These are phyloP conservation scores for Aspergillus sparsus DNA, from an alignment of 495 filamentous ascomycete genomes.

Conservation along the genomic window DNA sequence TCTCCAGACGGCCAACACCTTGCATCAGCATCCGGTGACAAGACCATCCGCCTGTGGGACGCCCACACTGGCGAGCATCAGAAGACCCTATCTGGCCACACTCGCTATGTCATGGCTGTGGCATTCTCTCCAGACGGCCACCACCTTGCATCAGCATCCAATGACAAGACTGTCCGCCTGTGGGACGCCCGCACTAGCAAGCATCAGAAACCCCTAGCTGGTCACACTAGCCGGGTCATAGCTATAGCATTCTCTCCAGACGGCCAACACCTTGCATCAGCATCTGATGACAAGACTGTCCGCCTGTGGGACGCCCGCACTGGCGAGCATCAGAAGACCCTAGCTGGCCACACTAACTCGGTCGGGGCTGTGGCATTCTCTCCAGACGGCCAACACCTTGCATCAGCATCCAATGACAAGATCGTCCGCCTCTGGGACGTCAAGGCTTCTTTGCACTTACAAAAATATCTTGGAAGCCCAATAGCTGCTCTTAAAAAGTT, in stretches of 20 bases:
- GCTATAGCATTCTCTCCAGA: background rate
- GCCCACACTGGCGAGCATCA: constrained; percentile 17
- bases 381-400: constrained; percentile 19
- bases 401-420: constrained; percentile 1
- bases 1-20: constrained; percentile 22
- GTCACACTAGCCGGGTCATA: background rate
- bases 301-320: constrained; percentile 14
- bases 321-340: constrained; percentile 14
- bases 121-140: constrained; percentile 40
- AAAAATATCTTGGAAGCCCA: background rate
- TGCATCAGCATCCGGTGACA: constrained; percentile 35
- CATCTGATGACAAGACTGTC: background rate
- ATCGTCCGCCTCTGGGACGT: constrained; percentile 2
- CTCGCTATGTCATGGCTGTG: constrained; percentile 21
- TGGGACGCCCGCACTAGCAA: constrained; percentile 24
- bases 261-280: background rate
- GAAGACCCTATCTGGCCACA: constrained; percentile 27
- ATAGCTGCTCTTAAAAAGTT: background rate
- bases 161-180: constrained; percentile 23
- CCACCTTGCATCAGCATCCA: constrained; percentile 29
- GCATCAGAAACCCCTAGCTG: constrained; percentile 29
- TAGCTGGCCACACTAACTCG: constrained; percentile 23
- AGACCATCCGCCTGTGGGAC: constrained; percentile 41
- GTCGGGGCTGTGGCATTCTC: constrained; percentile 29
- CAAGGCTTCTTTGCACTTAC: background rate